A percentile compares a stretch with the other conserved stretches of the same genome.
Evolutionary conservation across 768 basidiomycete species (phyloP).

Genomic region (Lactarius hatsudake): DNA sequence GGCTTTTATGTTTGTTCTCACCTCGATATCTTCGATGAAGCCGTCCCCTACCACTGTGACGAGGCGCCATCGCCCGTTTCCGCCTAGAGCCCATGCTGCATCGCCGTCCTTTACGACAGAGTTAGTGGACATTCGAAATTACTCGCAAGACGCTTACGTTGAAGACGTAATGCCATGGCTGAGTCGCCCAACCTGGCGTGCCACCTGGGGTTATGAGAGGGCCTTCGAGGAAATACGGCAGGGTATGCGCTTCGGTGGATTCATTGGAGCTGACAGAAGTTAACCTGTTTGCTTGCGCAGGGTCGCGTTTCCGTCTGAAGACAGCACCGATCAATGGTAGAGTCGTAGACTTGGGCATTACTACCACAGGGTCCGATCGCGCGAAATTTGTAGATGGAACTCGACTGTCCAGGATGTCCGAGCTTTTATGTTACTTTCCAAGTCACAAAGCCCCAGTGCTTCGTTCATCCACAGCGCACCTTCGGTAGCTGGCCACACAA

Average conservation of each 20-base stretch:
- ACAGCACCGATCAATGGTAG: background rate
- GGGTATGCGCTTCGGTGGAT: background rate
- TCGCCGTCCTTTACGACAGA: slow-evolving; percentile 12
- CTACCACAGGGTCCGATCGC: background rate
- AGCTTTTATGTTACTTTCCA: slow-evolving; percentile 7
- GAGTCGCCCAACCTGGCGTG: slow-evolving; percentile 19
- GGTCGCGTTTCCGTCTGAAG: slow-evolving; percentile 9
- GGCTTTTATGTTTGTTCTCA: background rate
- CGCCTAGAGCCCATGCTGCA: slow-evolving; percentile 14
- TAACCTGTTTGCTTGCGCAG: background rate
- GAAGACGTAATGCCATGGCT: slow-evolving; percentile 23
- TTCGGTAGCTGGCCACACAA: background rate
- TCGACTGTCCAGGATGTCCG: background rate
- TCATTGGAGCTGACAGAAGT: background rate
- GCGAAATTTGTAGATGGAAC: background rate
- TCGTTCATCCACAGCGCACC: slow-evolving; percentile 6
- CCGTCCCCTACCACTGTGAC: slow-evolving; percentile 15
- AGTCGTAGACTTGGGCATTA: background rate
- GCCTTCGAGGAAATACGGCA: background rate
- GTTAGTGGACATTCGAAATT: background rate
- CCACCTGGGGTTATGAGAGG: slow-evolving; percentile 8
- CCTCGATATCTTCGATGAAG: slow-evolving; percentile 19
- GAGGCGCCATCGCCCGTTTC: slow-evolving; percentile 21
- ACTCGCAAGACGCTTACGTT: background rate
- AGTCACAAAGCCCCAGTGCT: slow-evolving; percentile 4